Percentiles rank a stretch among this genome's conserved stretches.
phyloP scores from a whole-genome alignment of 1,284 basidiomycete species.

The Pseudozyma tsukubaensis region DNA sequence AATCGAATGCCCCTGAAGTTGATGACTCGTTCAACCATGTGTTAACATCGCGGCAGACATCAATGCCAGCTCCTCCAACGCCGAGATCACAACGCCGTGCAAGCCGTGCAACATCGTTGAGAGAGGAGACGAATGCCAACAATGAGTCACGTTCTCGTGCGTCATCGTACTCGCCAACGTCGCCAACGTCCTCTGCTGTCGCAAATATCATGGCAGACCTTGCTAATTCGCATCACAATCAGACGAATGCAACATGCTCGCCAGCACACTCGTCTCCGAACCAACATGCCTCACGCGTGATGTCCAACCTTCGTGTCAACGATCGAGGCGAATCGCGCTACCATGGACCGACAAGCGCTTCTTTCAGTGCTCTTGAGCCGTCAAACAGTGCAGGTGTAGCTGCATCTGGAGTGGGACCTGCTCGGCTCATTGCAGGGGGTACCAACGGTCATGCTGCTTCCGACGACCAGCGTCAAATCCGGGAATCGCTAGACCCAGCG shows the following conservation, averaged over 20 bases:
- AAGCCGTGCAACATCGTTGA: not conserved
- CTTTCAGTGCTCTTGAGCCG: constrained; percentile 12
- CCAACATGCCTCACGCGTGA: constrained; percentile 4
- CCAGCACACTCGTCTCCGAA: not conserved
- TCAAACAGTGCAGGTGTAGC: not conserved
- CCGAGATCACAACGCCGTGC: no score
- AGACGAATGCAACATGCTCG: not conserved
- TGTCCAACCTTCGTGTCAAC: constrained; percentile 30
- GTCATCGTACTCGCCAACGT: constrained; percentile 3
- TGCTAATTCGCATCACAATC: constrained; percentile 5
- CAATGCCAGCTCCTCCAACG: no score
- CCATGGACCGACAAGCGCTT: constrained; percentile 27
- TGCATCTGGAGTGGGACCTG: not conserved
- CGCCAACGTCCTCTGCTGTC: constrained; percentile 16
- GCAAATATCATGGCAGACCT: constrained; percentile 26
- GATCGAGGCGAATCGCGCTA: constrained; percentile 24
- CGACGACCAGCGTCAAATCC: not conserved
- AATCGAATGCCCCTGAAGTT: no score
- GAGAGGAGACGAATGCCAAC: not conserved
- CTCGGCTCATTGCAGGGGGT: not conserved
- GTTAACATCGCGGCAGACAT: no score
- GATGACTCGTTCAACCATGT: no score
- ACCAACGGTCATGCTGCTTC: not conserved
- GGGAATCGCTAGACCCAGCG: constrained; percentile 7
- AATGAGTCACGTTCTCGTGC: not conserved